A percentile compares a stretch with the other conserved stretches of the same genome.
Evolutionary conservation across 352 stramenopile species (phyloP).

Genomic region (Blastocystis sp.): DNA sequence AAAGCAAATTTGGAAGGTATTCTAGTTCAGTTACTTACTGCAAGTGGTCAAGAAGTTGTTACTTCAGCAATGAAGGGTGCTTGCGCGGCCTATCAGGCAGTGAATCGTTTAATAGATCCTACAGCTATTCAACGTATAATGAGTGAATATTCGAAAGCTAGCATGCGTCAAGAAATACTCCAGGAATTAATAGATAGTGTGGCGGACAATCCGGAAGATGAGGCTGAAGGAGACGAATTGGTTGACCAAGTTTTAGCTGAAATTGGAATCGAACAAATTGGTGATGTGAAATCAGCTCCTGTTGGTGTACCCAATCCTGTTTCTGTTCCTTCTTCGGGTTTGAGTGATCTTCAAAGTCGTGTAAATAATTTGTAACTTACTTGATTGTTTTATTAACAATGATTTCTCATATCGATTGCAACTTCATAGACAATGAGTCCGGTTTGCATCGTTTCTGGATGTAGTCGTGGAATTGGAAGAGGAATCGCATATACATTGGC

Average conservation of each 20-base stretch:
- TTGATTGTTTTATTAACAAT: background rate
- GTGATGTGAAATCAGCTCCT: background rate
- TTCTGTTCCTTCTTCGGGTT: background rate
- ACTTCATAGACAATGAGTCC: background rate
- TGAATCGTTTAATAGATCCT: constrained; percentile 28
- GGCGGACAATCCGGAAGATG: background rate
- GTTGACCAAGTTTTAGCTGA: background rate
- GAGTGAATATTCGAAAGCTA: constrained; percentile 1
- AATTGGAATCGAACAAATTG: background rate
- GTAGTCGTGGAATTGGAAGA: constrained; percentile 22
- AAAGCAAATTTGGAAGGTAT: constrained; percentile 21
- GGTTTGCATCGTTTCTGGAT: constrained; percentile 43
- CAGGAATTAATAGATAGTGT: background rate
- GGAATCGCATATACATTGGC: background rate
- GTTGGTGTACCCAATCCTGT: background rate
- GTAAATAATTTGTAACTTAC: constrained; percentile 44
- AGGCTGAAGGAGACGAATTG: background rate
- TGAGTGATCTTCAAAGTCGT: background rate
- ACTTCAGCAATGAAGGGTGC: background rate
- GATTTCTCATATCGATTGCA: background rate
- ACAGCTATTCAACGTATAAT: constrained; percentile 21
- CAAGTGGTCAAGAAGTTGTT: constrained; percentile 32
- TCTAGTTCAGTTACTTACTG: constrained; percentile 38
- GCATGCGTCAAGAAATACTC: constrained; percentile 23
- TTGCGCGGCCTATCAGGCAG: background rate